Conservation (phyloP, 2,329 filamentous ascomycete genomes). For the Epichloe scottii region DNA sequence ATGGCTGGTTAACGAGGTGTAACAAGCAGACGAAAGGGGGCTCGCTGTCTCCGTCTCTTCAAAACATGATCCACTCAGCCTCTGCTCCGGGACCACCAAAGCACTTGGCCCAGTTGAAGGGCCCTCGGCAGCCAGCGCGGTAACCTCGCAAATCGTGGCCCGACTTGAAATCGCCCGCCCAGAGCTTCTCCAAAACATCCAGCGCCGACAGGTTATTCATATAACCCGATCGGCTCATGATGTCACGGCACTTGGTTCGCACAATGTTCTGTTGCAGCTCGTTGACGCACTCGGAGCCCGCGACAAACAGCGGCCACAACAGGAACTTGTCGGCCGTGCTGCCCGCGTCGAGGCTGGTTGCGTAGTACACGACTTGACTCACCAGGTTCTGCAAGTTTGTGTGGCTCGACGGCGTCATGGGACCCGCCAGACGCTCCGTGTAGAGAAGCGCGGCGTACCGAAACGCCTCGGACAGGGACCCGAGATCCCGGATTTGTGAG, state of each 20-base stretch:
- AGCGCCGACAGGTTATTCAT: constrained; percentile 84
- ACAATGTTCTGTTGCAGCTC: constrained; percentile 68
- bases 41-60: too few relatives aligned
- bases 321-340: constrained; percentile 74
- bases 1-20: too few relatives aligned
- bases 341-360: constrained; percentile 61
- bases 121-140: constrained; percentile 29
- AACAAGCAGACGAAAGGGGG: too few relatives aligned
- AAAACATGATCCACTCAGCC: constrained; percentile 58
- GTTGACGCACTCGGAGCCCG: constrained; percentile 78
- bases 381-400: constrained; percentile 76
- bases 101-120: constrained; percentile 46
- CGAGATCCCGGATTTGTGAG: constrained; percentile 58
- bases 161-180: constrained; percentile 44
- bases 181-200: constrained; percentile 74
- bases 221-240: constrained; percentile 81
- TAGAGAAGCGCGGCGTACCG: constrained; percentile 82
- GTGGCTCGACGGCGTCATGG: constrained; percentile 57
- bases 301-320: constrained; percentile 86
- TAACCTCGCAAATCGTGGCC: constrained; percentile 20
- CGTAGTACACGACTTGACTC: constrained; percentile 70
- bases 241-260: constrained; percentile 68
- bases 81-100: constrained; percentile 44
- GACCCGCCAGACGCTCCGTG: constrained; percentile 74
- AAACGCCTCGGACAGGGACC: constrained; percentile 80